Evolutionary conservation across 768 basidiomycete genomes (phyloP).

Genomic region (Hypsizygus marmoreus): DNA sequence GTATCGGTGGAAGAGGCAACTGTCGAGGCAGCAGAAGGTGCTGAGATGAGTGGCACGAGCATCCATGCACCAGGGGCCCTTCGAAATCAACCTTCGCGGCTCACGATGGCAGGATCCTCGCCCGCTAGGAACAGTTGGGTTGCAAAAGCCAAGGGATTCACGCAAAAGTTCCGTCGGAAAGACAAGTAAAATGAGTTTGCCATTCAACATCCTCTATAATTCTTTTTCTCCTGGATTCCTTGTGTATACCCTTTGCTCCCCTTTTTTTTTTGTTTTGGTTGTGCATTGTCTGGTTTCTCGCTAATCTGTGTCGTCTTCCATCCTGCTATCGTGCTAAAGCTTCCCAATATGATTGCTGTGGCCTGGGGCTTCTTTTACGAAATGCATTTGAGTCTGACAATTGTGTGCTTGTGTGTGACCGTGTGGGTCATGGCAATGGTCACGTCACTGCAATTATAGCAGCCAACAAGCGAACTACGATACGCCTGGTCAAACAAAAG

Average conservation of each 20-base stretch:
- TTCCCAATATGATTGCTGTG: slow-evolving; percentile 4
- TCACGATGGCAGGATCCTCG: slow-evolving; percentile 26
- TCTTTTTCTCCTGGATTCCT: slow-evolving; percentile 5
- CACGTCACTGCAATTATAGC: slow-evolving; percentile 14
- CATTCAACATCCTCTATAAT: slow-evolving; percentile 2
- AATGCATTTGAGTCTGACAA: too few species aligned
- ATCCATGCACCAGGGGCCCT: slow-evolving; percentile 34
- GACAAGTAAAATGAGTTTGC: slow-evolving; percentile 18
- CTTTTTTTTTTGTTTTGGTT: not conserved
- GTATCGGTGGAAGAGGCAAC: slow-evolving; percentile 52
- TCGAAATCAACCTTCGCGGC: slow-evolving; percentile 37
- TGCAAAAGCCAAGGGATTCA: slow-evolving; percentile 40
- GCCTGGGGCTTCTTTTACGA: not conserved
- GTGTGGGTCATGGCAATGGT: slow-evolving; percentile 16
- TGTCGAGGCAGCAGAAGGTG: slow-evolving; percentile 29
- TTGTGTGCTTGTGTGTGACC: slow-evolving; percentile 7
- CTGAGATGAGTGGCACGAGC: slow-evolving; percentile 28
- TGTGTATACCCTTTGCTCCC: slow-evolving; percentile 3
- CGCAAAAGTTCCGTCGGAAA: slow-evolving; percentile 46
- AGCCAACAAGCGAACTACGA: too few species aligned
- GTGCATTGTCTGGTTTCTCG: not conserved
- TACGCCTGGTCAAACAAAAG: slow-evolving; percentile 11
- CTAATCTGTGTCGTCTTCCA: not conserved
- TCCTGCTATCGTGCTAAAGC: not conserved
- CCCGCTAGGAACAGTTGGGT: slow-evolving; percentile 28